Conservation (phyloP, 164 flowering plant species). For the Taxillus chinensis region DNA sequence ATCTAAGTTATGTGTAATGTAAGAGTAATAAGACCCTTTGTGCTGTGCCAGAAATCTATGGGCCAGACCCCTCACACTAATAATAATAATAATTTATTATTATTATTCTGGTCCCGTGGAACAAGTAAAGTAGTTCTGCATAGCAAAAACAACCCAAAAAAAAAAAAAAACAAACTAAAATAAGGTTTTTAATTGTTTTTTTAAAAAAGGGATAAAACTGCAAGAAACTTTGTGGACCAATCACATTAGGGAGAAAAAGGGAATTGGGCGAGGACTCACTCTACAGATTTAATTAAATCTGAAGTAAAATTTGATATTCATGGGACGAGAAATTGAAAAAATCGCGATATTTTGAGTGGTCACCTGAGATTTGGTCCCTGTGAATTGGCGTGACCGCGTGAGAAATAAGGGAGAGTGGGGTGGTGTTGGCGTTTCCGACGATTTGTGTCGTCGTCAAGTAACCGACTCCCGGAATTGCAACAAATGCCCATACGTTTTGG, state of each 20-base stretch:
- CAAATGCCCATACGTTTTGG: no score
- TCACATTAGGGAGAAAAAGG: not conserved
- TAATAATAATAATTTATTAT: not conserved
- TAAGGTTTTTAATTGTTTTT: no score
- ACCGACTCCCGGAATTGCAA: no score
- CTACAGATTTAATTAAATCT: not conserved
- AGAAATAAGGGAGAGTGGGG: not conserved
- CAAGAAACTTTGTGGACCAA: not conserved
- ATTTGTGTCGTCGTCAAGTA: no score
- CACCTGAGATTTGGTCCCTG: not conserved
- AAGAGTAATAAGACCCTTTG: not conserved
- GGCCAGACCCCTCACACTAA: not conserved
- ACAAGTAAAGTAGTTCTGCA: not conserved
- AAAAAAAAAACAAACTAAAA: no score
- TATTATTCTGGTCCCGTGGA: not conserved
- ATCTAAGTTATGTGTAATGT: no score
- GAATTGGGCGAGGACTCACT: not conserved
- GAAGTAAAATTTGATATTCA: not conserved
- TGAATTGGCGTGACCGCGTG: not conserved
- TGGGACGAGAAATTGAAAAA: not conserved
- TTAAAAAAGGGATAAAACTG: not conserved
- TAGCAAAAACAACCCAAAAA: no score
- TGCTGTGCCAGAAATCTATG: not conserved
- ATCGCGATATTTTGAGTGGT: slow-evolving; percentile 5
- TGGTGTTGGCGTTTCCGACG: not conserved